phyloP scores from a whole-genome alignment of 1,284 basidiomycete species.

The Melampsora americana region DNA sequence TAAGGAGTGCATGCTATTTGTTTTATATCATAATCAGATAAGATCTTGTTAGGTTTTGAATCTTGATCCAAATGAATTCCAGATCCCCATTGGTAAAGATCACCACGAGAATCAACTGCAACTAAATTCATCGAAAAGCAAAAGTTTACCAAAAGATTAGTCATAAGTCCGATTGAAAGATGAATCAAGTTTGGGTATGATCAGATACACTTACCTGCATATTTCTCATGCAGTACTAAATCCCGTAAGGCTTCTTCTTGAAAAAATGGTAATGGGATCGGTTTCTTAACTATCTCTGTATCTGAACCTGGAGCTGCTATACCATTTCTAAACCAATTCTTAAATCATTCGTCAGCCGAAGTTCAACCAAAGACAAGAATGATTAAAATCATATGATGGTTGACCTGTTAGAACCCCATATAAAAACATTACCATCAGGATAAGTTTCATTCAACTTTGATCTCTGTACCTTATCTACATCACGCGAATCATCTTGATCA shows the following conservation, averaged over 20 bases:
- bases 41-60: slow-evolving; percentile 9
- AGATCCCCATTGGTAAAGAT: slow-evolving; percentile 83
- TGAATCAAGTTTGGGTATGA: too few relatives aligned
- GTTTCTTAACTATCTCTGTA: slow-evolving; percentile 47
- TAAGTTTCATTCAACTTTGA: too few relatives aligned
- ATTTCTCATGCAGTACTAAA: slow-evolving; percentile 67
- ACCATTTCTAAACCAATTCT: slow-evolving; percentile 39
- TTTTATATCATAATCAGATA: slow-evolving; percentile 65
- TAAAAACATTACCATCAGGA: not conserved
- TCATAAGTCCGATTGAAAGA: too few relatives aligned
- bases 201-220: slow-evolving; percentile 55
- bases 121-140: slow-evolving; percentile 56
- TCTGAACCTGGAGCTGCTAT: slow-evolving; percentile 44
- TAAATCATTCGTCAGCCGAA: too few relatives aligned
- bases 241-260: slow-evolving; percentile 64
- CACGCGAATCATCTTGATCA: too few relatives aligned
- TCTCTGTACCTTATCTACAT: too few relatives aligned
- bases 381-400: too few relatives aligned
- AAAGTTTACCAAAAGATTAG: too few relatives aligned
- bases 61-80: slow-evolving; percentile 57
- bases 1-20: slow-evolving; percentile 62
- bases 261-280: slow-evolving; percentile 38
- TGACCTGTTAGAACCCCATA: not conserved
- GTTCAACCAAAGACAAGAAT: too few relatives aligned
- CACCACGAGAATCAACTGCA: slow-evolving; percentile 78